Evolutionary conservation across 176 grass and related monocot species (phyloP), one percentile per base, ranked within the genome.

Genomic region (Rhynchospora pubera): DNA sequence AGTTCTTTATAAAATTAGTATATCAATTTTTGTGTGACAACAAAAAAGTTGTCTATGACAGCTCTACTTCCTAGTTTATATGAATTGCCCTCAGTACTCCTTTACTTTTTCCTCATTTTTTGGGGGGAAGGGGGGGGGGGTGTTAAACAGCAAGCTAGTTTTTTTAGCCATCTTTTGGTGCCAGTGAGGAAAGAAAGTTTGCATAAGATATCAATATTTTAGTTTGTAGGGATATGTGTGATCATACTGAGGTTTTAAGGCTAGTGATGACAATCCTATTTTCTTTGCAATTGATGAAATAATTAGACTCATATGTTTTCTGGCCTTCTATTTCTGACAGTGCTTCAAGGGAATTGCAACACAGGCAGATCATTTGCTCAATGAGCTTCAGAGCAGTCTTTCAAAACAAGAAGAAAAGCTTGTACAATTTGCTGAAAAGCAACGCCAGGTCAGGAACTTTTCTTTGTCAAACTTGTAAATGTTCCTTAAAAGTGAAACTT

Each of bases 301-400:
- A 85, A 77, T 34, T 42, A 59, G 12, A 18, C 12, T 75, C 13
- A 69, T 45, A 83, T 87, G 19, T 77, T 79, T 88, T 46, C 43
- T 12, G 7, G 0, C 67, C 43, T 71, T 71, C 3, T 34, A 89
- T 63, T 87, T 55, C 24, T 63, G 60, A 22, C 62, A 99, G 97
- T 99, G 89, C 82, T 99, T 99, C 53, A 92, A 89, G 87, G 93
- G 88, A 81, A 89, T 99, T 81, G 84, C 97, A 81, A 90, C 73
- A 8, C 93, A 94, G 85, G 97, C 97, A 57, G 93, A 99, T 82
- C 89, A 85, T 61, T 87, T 99, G 82, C 87, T 96, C 81, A 88
- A 90, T 81, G 93, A 93, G 78, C 84, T 99, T 81, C 89, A 93
- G 82, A 85, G 55, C 44, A 99, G 87, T 79, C 91, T 99, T 73